These are phyloP conservation scores for Periconia sp. DNA, from an alignment of 2,329 filamentous ascomycete species.

Conservation along the genomic window DNA sequence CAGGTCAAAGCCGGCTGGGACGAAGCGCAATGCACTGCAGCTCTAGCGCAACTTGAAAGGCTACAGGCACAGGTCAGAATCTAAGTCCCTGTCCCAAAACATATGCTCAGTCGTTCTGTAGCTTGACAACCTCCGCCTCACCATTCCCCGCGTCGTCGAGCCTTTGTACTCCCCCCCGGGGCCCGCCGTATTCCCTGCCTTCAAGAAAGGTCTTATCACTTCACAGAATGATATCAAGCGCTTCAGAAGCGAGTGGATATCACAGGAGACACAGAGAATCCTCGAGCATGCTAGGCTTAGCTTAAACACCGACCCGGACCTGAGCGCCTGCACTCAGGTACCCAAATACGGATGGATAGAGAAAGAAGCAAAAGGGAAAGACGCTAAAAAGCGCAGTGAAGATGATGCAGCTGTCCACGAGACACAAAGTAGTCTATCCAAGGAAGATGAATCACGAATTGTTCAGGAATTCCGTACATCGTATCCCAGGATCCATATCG, in stretches of 20 bases:
- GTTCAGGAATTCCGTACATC: no score
- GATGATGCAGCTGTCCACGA: no score
- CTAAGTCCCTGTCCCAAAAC: neutral
- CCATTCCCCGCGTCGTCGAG: slow-evolving; percentile 50
- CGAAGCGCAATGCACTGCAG: slow-evolving; percentile 48
- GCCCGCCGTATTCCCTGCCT: slow-evolving; percentile 44
- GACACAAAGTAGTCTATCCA: no score
- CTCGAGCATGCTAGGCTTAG: slow-evolving; percentile 46
- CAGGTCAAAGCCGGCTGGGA: slow-evolving; percentile 47
- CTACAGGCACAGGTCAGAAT: slow-evolving; percentile 50
- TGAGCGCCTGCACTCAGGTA: slow-evolving; percentile 42
- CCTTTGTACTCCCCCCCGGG: slow-evolving; percentile 42
- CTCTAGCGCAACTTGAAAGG: slow-evolving; percentile 52
- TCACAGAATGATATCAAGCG: slow-evolving; percentile 44
- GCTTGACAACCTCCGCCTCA: slow-evolving; percentile 51
- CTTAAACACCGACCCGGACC: slow-evolving; percentile 41
- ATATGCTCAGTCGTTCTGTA: slow-evolving; percentile 23
- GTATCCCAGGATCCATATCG: slow-evolving; percentile 37
- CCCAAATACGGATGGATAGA: slow-evolving; percentile 49
- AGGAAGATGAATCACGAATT: no score
- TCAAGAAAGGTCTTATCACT: slow-evolving; percentile 45
- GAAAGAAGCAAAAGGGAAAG: slow-evolving; percentile 26
- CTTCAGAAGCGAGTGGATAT: slow-evolving; percentile 47
- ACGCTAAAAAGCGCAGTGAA: slow-evolving; percentile 15
- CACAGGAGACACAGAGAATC: slow-evolving; percentile 41